phyloP scores from a whole-genome alignment of 2,329 filamentous ascomycete species.

The Xylaria sp. region DNA sequence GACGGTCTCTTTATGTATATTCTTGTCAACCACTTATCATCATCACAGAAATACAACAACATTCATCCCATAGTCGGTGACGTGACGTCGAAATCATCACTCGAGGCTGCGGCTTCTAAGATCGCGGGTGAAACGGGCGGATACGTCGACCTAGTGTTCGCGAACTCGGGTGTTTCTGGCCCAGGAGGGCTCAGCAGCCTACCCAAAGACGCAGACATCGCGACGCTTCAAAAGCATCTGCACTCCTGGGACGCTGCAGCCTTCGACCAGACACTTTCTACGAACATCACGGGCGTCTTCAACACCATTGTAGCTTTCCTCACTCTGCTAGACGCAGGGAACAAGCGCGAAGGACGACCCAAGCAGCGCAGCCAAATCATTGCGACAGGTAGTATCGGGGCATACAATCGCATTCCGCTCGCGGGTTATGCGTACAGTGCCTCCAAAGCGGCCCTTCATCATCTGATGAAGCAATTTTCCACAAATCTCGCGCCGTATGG shows the following conservation, averaged over 20 bases:
- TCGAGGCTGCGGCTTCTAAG: conserved; percentile 67
- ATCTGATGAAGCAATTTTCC: conserved; percentile 73
- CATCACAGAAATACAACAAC: conserved; percentile 45
- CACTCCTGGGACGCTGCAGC: conserved; percentile 55
- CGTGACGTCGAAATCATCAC: conserved; percentile 55
- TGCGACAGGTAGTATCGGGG: conserved; percentile 72
- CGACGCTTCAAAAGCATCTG: conserved; percentile 38
- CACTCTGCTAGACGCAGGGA: conserved; percentile 66
- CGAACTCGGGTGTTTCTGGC: conserved; percentile 64
- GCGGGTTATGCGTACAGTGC: conserved; percentile 74
- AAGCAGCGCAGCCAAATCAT: conserved; percentile 60
- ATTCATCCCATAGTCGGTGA: conserved; percentile 49
- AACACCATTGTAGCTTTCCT: conserved; percentile 72
- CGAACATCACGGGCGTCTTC: conserved; percentile 70
- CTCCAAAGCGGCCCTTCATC: conserved; percentile 73
- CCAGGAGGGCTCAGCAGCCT: conserved; percentile 52
- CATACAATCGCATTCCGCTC: conserved; percentile 68
- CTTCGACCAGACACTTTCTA: conserved; percentile 68
- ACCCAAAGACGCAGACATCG: conserved; percentile 46
- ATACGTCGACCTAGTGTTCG: conserved; percentile 68
- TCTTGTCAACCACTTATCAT: conserved; percentile 6
- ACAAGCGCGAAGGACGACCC: conserved; percentile 60
- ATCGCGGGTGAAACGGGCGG: conserved; percentile 60
- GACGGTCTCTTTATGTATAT: conserved; percentile 6
- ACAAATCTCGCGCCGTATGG: conserved; percentile 67